Conservation (phyloP, 768 basidiomycete species). For the Glaciozyma martinii region DNA sequence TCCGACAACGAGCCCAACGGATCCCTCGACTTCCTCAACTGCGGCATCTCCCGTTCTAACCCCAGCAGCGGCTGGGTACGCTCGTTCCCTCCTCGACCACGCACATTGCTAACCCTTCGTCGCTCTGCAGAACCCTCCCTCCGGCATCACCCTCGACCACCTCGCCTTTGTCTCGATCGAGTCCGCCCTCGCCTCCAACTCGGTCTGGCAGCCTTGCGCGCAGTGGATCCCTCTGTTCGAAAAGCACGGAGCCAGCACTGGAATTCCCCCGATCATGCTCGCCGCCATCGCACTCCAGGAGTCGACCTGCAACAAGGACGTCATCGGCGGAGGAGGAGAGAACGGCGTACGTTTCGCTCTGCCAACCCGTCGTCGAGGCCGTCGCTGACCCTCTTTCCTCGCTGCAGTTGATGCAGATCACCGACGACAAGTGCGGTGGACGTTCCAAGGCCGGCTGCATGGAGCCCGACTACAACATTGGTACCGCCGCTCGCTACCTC, state of each 20-base stretch:
- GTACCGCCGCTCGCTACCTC: constrained; percentile 27
- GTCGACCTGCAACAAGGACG: constrained; percentile 52
- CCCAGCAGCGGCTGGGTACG: neutral
- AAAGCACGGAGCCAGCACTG: constrained; percentile 48
- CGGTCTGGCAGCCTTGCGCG: constrained; percentile 56
- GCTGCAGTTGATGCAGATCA: constrained; percentile 15
- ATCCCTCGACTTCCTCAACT: constrained; percentile 19
- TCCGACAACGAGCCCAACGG: constrained; percentile 1
- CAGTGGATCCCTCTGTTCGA: constrained; percentile 51
- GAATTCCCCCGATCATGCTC: constrained; percentile 62
- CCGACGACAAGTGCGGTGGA: constrained; percentile 34
- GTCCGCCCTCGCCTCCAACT: constrained; percentile 47
- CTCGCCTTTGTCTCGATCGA: constrained; percentile 42
- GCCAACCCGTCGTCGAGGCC: neutral
- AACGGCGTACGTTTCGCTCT: neutral
- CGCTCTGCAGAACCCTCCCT: constrained; percentile 10
- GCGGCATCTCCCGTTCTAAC: constrained; percentile 18
- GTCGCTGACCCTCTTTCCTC: neutral
- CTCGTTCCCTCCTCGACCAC: neutral
- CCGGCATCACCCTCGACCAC: constrained; percentile 47
- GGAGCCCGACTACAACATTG: constrained; percentile 29
- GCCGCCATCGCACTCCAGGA: constrained; percentile 87
- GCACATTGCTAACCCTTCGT: neutral
- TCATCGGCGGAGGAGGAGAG: constrained; percentile 17
- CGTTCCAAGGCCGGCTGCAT: constrained; percentile 17